These are phyloP conservation scores for Backusella tarrabulga DNA, from an alignment of 192 early-diverging fungal genomes.

Conservation along the genomic window DNA sequence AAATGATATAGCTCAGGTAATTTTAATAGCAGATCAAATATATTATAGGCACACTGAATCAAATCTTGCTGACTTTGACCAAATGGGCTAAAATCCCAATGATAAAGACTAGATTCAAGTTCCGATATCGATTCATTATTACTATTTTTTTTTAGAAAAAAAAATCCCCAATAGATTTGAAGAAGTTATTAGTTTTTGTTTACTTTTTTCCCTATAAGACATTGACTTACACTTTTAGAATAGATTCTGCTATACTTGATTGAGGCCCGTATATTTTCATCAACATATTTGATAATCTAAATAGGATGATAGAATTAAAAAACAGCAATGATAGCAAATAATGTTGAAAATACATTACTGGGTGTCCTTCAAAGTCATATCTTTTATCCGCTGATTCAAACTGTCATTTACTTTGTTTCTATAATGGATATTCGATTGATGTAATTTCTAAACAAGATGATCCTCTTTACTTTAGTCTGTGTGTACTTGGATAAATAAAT, in stretches of 20 bases:
- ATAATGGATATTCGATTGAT: not conserved
- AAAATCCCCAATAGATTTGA: not conserved
- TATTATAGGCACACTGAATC: conserved; percentile 64
- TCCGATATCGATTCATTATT: not conserved
- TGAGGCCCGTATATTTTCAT: not conserved
- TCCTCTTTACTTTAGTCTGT: not conserved
- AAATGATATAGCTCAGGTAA: conserved; percentile 54
- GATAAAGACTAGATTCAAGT: conserved; percentile 34
- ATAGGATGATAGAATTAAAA: not conserved
- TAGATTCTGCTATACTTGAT: not conserved
- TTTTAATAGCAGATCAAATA: conserved; percentile 65
- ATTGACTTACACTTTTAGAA: not conserved
- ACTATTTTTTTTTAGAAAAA: not conserved
- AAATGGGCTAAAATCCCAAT: conserved; percentile 72
- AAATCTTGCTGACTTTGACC: conserved; percentile 61
- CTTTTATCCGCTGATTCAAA: not conserved
- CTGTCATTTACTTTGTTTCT: conserved; percentile 1
- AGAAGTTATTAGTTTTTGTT: not conserved
- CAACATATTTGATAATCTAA: not conserved
- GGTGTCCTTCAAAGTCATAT: not conserved
- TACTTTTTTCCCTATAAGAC: too few relatives aligned
- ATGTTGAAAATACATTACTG: not conserved
- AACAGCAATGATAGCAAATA: not conserved
- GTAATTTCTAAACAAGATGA: not conserved
- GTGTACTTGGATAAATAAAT: not conserved